These are phyloP conservation scores for Polygonum aviculare DNA, from an alignment of 148 eudicot genomes.

Conservation along the genomic window DNA sequence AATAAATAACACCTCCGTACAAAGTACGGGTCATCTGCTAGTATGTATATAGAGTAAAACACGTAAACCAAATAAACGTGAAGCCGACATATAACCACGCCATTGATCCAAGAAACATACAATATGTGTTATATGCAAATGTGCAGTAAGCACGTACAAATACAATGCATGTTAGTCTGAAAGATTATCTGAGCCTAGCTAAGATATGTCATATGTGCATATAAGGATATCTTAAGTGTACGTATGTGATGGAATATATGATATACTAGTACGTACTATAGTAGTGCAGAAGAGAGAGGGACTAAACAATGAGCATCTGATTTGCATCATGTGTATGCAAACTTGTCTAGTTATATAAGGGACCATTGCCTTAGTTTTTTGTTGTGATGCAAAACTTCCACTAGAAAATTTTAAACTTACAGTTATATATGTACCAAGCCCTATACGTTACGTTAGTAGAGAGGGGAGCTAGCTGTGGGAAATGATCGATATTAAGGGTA, in stretches of 20 bases:
- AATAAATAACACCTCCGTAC: too few species aligned
- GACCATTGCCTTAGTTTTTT: slow-evolving; percentile 1
- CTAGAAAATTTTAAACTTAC: not conserved
- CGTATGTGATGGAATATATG: not conserved
- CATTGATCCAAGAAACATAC: too few species aligned
- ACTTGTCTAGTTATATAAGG: too few species aligned
- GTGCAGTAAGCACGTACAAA: not conserved
- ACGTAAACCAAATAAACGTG: too few species aligned
- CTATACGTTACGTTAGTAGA: not conserved
- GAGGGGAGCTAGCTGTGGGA: not conserved
- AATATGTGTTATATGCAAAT: too few species aligned
- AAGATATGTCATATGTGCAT: not conserved
- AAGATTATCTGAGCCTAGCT: not conserved
- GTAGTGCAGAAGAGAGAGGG: slow-evolving; percentile 8
- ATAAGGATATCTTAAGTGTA: not conserved
- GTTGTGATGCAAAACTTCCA: slow-evolving; percentile 2
- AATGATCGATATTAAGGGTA: not conserved
- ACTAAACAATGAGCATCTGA: slow-evolving; percentile 9
- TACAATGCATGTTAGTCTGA: not conserved
- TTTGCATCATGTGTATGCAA: not conserved
- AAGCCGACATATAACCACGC: too few species aligned
- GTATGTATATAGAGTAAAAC: too few species aligned
- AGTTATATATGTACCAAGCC: not conserved
- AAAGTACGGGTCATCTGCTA: too few species aligned
- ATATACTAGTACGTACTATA: not conserved